Evolutionary conservation across 768 basidiomycete species (phyloP).

Genomic region (Neoboletus subvelutipes): DNA sequence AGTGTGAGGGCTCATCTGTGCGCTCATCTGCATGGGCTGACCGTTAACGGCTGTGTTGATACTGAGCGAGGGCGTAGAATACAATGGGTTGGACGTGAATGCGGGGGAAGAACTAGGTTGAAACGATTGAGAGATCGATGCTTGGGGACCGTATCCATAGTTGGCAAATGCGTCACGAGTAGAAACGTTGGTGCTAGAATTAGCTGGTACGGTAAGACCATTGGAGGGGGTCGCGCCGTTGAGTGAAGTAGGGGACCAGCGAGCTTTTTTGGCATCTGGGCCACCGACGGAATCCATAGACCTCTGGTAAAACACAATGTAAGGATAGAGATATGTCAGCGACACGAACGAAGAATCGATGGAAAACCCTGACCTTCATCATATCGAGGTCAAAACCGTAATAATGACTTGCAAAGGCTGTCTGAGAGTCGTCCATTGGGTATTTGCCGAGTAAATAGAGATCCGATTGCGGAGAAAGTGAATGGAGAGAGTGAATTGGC

Average conservation of each 20-base stretch:
- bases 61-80: conserved; percentile 68
- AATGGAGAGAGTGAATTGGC: conserved; percentile 46
- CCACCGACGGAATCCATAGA: conserved; percentile 82
- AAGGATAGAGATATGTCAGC: neutral
- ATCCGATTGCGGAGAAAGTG: conserved; percentile 28
- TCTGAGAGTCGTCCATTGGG: conserved; percentile 73
- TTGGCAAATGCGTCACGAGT: conserved; percentile 76
- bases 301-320: conserved; percentile 47
- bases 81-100: conserved; percentile 60
- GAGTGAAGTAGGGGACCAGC: conserved; percentile 75
- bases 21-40: conserved; percentile 44
- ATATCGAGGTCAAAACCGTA: conserved; percentile 86
- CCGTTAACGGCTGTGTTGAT: conserved; percentile 59
- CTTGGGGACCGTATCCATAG: conserved; percentile 83
- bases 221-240: conserved; percentile 34
- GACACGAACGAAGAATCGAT: neutral
- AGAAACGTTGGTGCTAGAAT: conserved; percentile 37
- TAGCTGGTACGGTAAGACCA: conserved; percentile 38
- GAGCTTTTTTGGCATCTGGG: conserved; percentile 86
- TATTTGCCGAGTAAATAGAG: conserved; percentile 23
- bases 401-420: conserved; percentile 68
- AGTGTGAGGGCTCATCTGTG: conserved; percentile 69
- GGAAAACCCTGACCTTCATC: conserved; percentile 69
- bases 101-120: conserved; percentile 42
- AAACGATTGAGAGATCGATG: conserved; percentile 59